Evolutionary conservation across 2,329 filamentous ascomycete genomes (phyloP).

Genomic region (Stemphylium lycopersici): DNA sequence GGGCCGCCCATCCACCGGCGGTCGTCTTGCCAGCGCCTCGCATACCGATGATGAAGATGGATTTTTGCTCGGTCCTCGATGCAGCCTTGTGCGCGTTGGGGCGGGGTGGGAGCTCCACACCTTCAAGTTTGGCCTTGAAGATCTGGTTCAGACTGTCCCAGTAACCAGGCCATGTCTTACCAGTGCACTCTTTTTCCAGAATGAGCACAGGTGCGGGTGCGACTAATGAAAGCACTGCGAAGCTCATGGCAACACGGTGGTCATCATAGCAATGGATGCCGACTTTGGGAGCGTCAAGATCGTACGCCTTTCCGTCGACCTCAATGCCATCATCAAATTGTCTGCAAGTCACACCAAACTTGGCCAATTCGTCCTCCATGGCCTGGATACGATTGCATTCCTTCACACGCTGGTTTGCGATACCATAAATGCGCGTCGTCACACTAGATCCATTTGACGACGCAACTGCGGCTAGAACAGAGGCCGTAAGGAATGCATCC

Average conservation of each 20-base stretch:
- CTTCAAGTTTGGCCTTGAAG: slow-evolving; percentile 78
- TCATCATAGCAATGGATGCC: slow-evolving; percentile 95
- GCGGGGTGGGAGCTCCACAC: slow-evolving; percentile 63
- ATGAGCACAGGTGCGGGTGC: slow-evolving; percentile 76
- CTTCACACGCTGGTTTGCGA: slow-evolving; percentile 97
- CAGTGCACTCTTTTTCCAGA: slow-evolving; percentile 88
- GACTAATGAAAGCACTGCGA: slow-evolving; percentile 82
- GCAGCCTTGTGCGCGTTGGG: slow-evolving; percentile 41
- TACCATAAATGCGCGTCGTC: slow-evolving; percentile 86
- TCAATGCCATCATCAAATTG: slow-evolving; percentile 96
- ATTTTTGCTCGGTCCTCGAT: slow-evolving; percentile 57
- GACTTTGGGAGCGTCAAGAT: slow-evolving; percentile 58
- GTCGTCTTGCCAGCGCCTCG: slow-evolving; percentile 96
- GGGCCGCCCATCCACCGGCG: slow-evolving; percentile 82
- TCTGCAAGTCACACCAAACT: slow-evolving; percentile 85
- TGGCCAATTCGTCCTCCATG: slow-evolving; percentile 92
- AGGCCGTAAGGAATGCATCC: slow-evolving; percentile 94
- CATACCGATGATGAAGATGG: slow-evolving; percentile 96
- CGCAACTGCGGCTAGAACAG: slow-evolving; percentile 88
- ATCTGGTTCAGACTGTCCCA: slow-evolving; percentile 86
- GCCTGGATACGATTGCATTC: slow-evolving; percentile 96
- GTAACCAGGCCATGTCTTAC: slow-evolving; percentile 99
- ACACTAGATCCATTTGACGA: slow-evolving; percentile 66
- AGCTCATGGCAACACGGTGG: slow-evolving; percentile 97
- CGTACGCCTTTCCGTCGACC: slow-evolving; percentile 63